Evolutionary conservation across 2,329 filamentous ascomycete genomes (phyloP).

Genomic region (Aphanocladium album): DNA sequence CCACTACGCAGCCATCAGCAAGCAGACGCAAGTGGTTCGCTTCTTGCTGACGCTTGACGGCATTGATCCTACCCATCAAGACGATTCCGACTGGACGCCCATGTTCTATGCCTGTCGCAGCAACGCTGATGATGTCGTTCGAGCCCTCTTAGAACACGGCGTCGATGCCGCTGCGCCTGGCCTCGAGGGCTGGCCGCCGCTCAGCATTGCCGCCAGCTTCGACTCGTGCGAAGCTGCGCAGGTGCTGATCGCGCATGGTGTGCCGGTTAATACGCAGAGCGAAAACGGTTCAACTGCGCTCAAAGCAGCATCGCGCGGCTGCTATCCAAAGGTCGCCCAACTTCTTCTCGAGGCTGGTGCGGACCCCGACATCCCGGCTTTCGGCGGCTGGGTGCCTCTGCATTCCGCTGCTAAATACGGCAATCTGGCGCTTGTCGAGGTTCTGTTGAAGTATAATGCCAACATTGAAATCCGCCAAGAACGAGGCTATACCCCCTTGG

Average conservation of each 20-base stretch:
- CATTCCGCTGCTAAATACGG: conserved; percentile 16
- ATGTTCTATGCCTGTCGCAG: conserved; percentile 13
- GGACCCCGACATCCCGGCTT: conserved; percentile 10
- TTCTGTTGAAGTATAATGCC: conserved; percentile 12
- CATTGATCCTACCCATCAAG: conserved; percentile 1
- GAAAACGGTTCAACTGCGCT: conserved; percentile 14
- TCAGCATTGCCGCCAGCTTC: conserved; percentile 15
- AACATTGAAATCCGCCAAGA: conserved; percentile 2
- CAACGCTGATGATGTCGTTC: conserved; percentile 12
- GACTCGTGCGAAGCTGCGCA: conserved; percentile 11
- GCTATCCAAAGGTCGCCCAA: conserved; percentile 8
- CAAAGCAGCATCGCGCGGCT: conserved; percentile 13
- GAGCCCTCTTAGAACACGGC: conserved; percentile 7
- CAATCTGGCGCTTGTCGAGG: conserved; percentile 2
- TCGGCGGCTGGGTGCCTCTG: conserved; percentile 14
- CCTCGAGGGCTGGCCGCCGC: conserved; percentile 15
- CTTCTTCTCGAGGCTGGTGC: conserved; percentile 14
- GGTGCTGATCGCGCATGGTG: conserved; percentile 11
- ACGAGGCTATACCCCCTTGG: conserved; percentile 15
- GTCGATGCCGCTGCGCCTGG: conserved; percentile 3
- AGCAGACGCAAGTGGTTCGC: background rate
- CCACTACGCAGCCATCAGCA: conserved; percentile 8
- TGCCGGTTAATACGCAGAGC: conserved; percentile 7
- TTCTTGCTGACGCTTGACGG: conserved; percentile 8
- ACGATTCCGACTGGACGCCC: conserved; percentile 12